Evolutionary conservation across 345 rosid species (phyloP), one percentile per base, ranked within the genome.

Genomic region (Ceriops zippeliana): DNA sequence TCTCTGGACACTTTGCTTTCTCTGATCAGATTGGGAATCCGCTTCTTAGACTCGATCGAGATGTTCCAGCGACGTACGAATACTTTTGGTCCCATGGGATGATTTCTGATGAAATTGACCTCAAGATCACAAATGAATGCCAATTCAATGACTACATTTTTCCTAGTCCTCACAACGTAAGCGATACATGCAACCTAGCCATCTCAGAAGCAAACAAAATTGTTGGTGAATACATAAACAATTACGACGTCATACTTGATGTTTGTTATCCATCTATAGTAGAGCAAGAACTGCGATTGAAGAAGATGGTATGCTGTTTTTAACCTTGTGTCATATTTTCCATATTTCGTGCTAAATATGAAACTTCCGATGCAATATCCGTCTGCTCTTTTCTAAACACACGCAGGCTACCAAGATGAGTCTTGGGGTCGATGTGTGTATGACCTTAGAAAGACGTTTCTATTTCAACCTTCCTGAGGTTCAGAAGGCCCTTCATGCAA

Each of bases 21-120:
- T 74, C 58, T 80, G 37, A 49, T 68, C 73, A 93, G 97, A 89
- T 93, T 19, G 96, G 97, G 34, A 93, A 93, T 68, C 98, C 97
- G 5, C 97, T 93, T 47, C 85, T 91, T 70, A 89, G 70, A 77
- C 95, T 89, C 38, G 90, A 89, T 57, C 83, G 87, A 22, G 98
- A 93, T 75, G 67, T 57, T 76, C 83, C 91, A 6, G 88, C 97
- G 31, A 83, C 80, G 49, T 93, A 83, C 63, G 91, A 91, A 75
- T 91, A 72, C 83, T 91, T 87, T 51, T 93, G 98, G 98, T 91
- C 98, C 11, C 96, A 91, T 20, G 96, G 93, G 68, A 91, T 93
- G 97, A 89, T 93, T 51, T 93, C 98, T 31, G 96, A 93, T 82
- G 97, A 93, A 84, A 69, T 91, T 53, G 90, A 90, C 31, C 86